Evolutionary conservation across 1,284 basidiomycete genomes (phyloP), one percentile per base, ranked within the genome.

Genomic region (Sanguinoderma infundibulare): DNA sequence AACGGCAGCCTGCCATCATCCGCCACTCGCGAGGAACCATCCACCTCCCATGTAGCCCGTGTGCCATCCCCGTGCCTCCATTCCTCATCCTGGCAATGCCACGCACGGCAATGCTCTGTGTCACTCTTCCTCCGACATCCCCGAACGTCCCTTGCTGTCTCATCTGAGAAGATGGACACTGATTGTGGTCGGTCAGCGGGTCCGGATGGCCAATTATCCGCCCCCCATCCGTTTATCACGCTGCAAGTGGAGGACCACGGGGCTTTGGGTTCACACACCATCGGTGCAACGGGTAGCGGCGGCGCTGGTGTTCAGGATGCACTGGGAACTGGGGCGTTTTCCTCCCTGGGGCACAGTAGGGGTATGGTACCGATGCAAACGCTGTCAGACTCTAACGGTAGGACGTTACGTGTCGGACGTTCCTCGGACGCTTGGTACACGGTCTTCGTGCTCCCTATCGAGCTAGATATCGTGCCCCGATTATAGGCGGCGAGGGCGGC

Each of bases 401-500:
- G n/a, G 42, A 46, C 42, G 24, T 26, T 46, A 26, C 42, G 12
- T 46, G 42, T 28, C 42, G 42, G 42, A 46, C 42, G 15, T 39
- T 60, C 47, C 36, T 56, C 47, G 53, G 42, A 53, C 55, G 60
- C 55, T 57, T 53, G 54, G 15, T 40, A 51, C 60, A 53, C 47
- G 51, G 44, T 50, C 35, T 32, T 53, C 20, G 46, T 44, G 35
- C 49, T 42, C 32, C 6, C 10, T 55, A 22, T 51, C 42, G 53
- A 34, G 42, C 42, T 28, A 38, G 22, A 32, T 32, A 20, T 12
- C 30, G 28, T 42, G 36, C 40, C 26, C 38, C 40, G 24, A 14
- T 22, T 20, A 36, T 22, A n/a, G 32, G 47, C 53, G 44, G 51
- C 54, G 28, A 38, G 54, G 38, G 30, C 49, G 44, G 28, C 39